A percentile compares a stretch with the other conserved stretches of the same genome.
Evolutionary conservation across 2,329 filamentous ascomycete genomes (phyloP).

Genomic region (Diaporthe citriasiana): DNA sequence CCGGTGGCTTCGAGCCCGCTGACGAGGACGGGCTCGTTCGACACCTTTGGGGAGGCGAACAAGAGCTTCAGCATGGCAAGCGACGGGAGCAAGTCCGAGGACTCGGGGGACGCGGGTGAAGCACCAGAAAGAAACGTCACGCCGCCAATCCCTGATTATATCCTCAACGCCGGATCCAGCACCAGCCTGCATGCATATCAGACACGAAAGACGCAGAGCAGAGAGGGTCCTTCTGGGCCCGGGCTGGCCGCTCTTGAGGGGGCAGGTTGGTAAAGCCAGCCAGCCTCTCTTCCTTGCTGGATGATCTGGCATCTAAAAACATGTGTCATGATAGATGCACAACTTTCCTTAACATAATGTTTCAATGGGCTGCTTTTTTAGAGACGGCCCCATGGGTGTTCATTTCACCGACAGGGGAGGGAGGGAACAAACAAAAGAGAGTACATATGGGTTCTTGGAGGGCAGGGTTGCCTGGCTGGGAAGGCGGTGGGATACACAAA

Average conservation of each 20-base stretch:
- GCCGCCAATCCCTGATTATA: conserved; percentile 73
- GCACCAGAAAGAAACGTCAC: conserved; percentile 64
- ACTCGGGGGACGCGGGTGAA: conserved; percentile 43
- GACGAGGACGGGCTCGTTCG: conserved; percentile 63
- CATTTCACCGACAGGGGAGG: neutral
- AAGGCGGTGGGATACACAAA: conserved; percentile 27
- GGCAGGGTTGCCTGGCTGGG: conserved; percentile 3
- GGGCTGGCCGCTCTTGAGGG: conserved; percentile 38
- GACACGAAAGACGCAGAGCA: conserved; percentile 53
- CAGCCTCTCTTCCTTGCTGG: neutral
- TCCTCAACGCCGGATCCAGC: conserved; percentile 66
- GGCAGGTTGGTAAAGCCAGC: neutral
- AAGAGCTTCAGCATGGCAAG: conserved; percentile 36
- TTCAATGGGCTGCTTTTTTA: conserved; percentile 14
- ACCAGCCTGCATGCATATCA: conserved; percentile 64
- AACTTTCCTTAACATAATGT: conserved; percentile 28
- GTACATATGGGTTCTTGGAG: neutral
- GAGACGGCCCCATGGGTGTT: conserved; percentile 1
- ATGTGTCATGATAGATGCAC: conserved; percentile 14
- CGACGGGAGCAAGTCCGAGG: conserved; percentile 47
- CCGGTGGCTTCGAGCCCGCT: conserved; percentile 64
- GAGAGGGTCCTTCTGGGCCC: conserved; percentile 46
- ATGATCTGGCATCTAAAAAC: neutral
- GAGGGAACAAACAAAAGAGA: conserved; percentile 2
- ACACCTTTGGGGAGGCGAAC: conserved; percentile 56